Evolutionary conservation across 1,284 basidiomycete species (phyloP), one percentile per base, ranked within the genome.

Genomic region (Earliella scabrosa): DNA sequence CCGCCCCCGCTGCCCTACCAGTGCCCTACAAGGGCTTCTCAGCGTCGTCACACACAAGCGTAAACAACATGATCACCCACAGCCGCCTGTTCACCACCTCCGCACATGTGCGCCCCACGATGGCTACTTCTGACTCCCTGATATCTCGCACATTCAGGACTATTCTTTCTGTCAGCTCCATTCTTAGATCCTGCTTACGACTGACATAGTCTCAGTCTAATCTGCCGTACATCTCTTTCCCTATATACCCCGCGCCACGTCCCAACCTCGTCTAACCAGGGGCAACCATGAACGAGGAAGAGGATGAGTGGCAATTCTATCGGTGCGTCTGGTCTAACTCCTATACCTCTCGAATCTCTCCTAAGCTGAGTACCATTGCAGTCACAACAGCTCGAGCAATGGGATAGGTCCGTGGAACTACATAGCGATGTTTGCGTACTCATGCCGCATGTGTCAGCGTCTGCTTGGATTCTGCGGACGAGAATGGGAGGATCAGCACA

Each of bases 281-380:
- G 5, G 18, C 40, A 41, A 41, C 18, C 49, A 65, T 66, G 61
- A 61, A 60, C 43, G 54, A 59, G 20, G 58, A 62, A 50, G 75
- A 90, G 67, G 93, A 96, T 67, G 88, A 93, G 63, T 95, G 91
- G 91, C 80, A 84, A 48, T 77, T 95, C 56, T 94, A 84, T 75
- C 90, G 87, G 88, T 88, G 62, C 60, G 73, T n/a, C n/a, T n/a
- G n/a, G n/a, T 66, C 49, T 27, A 38, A n/a, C 46, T 48, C 36
- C 50, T 29, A n/a, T n/a, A n/a, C 52, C 34, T 39, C 45, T n/a
- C n/a, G n/a, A n/a, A n/a, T n/a, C n/a, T 34, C 27, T 54, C 39
- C 51, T 8, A 52, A 5, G 24, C 23, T 21, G 20, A 36, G 29
- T n/a, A 9, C 6, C 38, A n/a, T 31, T 21, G 31, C 70, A 92